Evolutionary conservation across 2,329 filamentous ascomycete genomes (phyloP), one percentile per base, ranked within the genome.

Genomic region (Monosporascus sp.): DNA sequence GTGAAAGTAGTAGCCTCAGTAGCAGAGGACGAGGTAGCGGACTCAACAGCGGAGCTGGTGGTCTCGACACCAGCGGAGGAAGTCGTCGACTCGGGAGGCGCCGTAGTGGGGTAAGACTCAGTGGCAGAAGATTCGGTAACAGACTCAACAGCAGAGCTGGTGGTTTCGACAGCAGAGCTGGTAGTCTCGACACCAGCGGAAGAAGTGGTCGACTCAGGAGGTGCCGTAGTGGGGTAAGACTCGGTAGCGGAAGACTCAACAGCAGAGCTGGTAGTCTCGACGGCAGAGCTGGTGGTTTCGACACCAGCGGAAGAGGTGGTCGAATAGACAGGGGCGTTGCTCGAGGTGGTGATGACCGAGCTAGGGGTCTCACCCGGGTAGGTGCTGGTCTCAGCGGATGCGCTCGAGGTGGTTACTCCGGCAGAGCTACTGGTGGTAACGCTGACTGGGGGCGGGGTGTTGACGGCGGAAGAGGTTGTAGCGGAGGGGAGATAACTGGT

Each of bases 41-140:
- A 57, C 51, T 63, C 62, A 45, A 59, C 62, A 43, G 54, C 55
- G 15, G 60, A 59, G 20, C 56, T 55, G 15, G 53, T 58, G 11
- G 54, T 55, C 11, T 43, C 27, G 41, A 43, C 52, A 48, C 6
- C 24, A 39, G 52, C 47, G 58, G 35, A 47, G 15, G 38, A 50
- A 15, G 55, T 54, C 18, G 52, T 57, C 37, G 60, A 52, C 48
- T 48, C 49, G n/a, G 48, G 47, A 45, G 47, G 18, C 43, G 52
- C 48, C 50, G 52, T 43, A 41, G 52, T 53, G 24, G n/a, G 41
- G 2, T 54, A 53, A 47, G 47, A 14, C 31, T 49, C 50, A 22
- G 53, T 58, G 60, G 55, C 63, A 60, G 49, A 65, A 55, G 54
- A 64, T n/a, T n/a, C n/a, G n/a, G n/a, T n/a, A n/a, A n/a, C n/a